Conservation (phyloP, 2,329 filamentous ascomycete species). For the Colletotrichum tanaceti region DNA sequence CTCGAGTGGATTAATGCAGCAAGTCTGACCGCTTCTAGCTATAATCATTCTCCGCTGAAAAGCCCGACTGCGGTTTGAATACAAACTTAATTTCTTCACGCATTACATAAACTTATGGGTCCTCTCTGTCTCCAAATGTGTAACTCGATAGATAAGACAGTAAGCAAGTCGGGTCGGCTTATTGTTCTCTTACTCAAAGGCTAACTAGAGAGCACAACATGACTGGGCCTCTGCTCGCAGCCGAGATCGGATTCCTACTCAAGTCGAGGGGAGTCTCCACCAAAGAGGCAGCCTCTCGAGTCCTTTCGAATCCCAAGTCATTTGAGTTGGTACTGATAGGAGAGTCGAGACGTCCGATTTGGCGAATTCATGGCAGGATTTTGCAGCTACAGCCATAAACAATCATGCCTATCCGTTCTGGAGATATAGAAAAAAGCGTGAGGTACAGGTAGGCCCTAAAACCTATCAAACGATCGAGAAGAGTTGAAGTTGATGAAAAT, state of each 20-base stretch:
- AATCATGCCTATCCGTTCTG: too few species aligned
- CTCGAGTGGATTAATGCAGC: too few species aligned
- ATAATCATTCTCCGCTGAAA: conserved; percentile 23
- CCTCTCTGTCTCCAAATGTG: conserved; percentile 59
- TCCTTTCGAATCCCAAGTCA: conserved; percentile 61
- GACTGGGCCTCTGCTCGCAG: conserved; percentile 57
- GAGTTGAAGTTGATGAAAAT: too few species aligned
- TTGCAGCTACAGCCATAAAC: too few species aligned
- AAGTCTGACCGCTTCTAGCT: conserved; percentile 44
- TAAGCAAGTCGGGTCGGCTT: conserved; percentile 18
- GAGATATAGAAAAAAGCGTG: too few species aligned
- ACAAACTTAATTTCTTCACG: conserved; percentile 56
- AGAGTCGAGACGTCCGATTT: too few species aligned
- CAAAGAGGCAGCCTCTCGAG: conserved; percentile 55
- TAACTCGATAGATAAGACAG: conserved; percentile 58
- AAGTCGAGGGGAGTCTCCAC: conserved; percentile 55
- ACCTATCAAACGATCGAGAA: too few species aligned
- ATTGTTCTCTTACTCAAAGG: rapidly evolving
- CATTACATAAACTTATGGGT: too few species aligned
- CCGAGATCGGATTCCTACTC: conserved; percentile 54
- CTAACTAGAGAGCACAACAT: conserved; percentile 43
- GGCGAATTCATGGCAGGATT: too few species aligned
- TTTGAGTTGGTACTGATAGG: too few species aligned
- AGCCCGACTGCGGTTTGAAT: conserved; percentile 49
- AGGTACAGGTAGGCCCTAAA: too few species aligned